A percentile compares a stretch with the other conserved stretches of the same genome.
Conservation (phyloP, 2,329 filamentous ascomycete genomes). For the Nemania abortiva region DNA sequence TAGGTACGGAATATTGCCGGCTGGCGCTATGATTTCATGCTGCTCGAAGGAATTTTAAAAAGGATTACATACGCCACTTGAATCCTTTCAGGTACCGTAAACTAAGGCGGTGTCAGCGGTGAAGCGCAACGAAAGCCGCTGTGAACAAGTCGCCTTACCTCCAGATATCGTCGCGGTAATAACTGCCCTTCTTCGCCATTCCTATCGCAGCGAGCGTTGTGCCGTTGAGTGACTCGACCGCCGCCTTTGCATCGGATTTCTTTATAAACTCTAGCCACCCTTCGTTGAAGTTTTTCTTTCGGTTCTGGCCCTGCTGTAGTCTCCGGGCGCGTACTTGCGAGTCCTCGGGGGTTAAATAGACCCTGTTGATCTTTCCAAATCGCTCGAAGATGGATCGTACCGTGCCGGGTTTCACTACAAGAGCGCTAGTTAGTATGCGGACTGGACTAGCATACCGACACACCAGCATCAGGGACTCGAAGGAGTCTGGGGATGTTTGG, state of each 20-base stretch:
- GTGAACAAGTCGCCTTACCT: constrained; percentile 56
- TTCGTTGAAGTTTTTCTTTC: constrained; percentile 83
- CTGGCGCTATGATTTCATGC: not conserved
- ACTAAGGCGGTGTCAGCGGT: constrained; percentile 23
- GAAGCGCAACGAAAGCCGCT: not conserved
- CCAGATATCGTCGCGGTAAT: constrained; percentile 90
- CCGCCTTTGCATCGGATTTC: constrained; percentile 82
- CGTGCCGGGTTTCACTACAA: constrained; percentile 71
- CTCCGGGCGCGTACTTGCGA: constrained; percentile 73
- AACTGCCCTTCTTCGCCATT: constrained; percentile 80
- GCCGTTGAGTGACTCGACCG: constrained; percentile 80
- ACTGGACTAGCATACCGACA: no score
- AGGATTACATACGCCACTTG: constrained; percentile 71
- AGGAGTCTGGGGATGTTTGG: not conserved
- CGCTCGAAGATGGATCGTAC: constrained; percentile 60
- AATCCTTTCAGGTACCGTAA: constrained; percentile 84
- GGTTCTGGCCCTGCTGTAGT: constrained; percentile 80
- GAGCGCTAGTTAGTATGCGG: constrained; percentile 63
- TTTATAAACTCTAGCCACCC: constrained; percentile 87
- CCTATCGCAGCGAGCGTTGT: constrained; percentile 71
- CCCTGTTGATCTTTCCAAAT: constrained; percentile 75
- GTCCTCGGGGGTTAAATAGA: constrained; percentile 58
- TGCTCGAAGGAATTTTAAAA: not conserved
- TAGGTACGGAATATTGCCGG: not conserved
- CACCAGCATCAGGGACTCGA: not conserved